These are phyloP conservation scores for Lodderomyces metapsilosis DNA, from an alignment of 1,139 yeast genomes.

Conservation along the genomic window DNA sequence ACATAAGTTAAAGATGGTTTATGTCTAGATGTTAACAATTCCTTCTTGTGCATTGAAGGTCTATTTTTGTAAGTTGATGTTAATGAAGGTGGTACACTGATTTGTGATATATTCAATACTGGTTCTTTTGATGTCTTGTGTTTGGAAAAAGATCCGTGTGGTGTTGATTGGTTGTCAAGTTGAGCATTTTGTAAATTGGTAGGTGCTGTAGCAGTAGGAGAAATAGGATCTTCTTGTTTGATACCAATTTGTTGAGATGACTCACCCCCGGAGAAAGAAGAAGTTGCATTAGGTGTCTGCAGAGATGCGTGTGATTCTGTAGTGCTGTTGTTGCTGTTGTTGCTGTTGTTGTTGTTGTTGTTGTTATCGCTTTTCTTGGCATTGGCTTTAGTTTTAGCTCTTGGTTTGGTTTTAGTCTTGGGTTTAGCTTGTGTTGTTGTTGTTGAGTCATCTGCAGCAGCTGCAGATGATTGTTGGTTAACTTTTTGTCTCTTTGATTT, in stretches of 20 bases:
- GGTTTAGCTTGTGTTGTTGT: too few species aligned
- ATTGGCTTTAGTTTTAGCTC: constrained; percentile 1
- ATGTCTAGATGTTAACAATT: constrained; percentile 26
- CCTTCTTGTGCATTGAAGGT: constrained; percentile 40
- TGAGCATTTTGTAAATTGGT: not conserved
- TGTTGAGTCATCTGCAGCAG: too few species aligned
- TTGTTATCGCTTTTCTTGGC: not conserved
- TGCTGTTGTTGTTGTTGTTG: too few species aligned
- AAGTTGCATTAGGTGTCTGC: too few species aligned
- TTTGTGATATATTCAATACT: constrained; percentile 43
- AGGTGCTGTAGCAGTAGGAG: constrained; percentile 7
- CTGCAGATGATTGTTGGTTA: not conserved
- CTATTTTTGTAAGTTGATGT: constrained; percentile 42
- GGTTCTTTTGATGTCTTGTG: constrained; percentile 28
- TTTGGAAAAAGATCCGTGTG: not conserved
- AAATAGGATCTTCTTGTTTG: not conserved
- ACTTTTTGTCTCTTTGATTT: constrained; percentile 20
- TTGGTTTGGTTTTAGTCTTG: not conserved
- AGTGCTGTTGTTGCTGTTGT: too few species aligned
- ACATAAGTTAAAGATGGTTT: constrained; percentile 39
- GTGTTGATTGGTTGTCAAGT: not conserved
- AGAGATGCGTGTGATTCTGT: too few species aligned
- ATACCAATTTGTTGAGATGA: not conserved
- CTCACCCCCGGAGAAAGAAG: not conserved
- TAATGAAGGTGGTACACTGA: constrained; percentile 45